Evolutionary conservation across 2,329 filamentous ascomycete genomes (phyloP).

Genomic region (Phaeosphaeriaceae sp.): DNA sequence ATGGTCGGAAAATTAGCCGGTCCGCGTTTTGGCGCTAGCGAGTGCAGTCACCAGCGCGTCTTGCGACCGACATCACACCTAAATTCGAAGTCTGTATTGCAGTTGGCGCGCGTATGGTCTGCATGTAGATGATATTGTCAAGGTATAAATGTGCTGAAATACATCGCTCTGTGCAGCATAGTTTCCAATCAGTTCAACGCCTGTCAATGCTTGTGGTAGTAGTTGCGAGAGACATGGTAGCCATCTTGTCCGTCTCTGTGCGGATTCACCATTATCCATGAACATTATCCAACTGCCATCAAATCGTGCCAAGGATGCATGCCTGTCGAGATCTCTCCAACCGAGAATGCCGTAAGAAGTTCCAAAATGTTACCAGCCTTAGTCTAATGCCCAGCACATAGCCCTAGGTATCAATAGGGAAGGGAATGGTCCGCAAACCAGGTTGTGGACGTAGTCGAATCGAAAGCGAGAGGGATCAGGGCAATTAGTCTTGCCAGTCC

Average conservation of each 20-base stretch:
- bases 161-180: constrained; percentile 30
- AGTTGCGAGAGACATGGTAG: background rate
- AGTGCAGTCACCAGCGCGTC: constrained; percentile 1
- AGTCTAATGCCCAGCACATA: constrained; percentile 46
- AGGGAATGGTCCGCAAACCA: constrained; percentile 6
- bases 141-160: constrained; percentile 17
- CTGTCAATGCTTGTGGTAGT: constrained; percentile 36
- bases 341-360: background rate
- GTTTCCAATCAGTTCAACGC: constrained; percentile 31
- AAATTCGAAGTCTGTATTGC: background rate
- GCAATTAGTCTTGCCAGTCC: constrained; percentile 81
- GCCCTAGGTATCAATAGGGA: constrained; percentile 36
- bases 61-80: background rate
- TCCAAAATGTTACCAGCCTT: constrained; percentile 6
- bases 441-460: constrained; percentile 7
- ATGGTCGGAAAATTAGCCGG: constrained; percentile 20
- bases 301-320: background rate
- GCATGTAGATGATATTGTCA: constrained; percentile 11
- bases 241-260: background rate
- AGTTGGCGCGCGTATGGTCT: background rate
- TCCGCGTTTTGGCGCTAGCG: constrained; percentile 19
- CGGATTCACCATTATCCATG: background rate
- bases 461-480: constrained; percentile 3
- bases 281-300: background rate
- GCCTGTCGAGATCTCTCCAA: background rate